Conservation (phyloP, 2,329 filamentous ascomycete genomes). For the Fusarium staphyleae region DNA sequence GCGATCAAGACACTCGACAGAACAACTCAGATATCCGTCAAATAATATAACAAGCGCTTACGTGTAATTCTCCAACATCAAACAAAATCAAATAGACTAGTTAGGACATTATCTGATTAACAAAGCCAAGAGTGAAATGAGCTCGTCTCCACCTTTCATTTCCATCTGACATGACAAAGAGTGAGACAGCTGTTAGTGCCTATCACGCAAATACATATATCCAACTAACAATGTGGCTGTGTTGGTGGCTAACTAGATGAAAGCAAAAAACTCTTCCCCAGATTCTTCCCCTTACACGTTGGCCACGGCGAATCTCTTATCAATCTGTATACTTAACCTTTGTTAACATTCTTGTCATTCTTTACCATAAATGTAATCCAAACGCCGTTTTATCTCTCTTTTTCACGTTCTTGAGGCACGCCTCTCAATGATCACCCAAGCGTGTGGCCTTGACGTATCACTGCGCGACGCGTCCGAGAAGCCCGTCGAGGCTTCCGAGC, state of each 20-base stretch:
- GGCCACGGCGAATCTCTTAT: constrained; percentile 3
- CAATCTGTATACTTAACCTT: constrained; percentile 8
- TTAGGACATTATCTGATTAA: too few species aligned
- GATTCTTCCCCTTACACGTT: constrained; percentile 4
- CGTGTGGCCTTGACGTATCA: not conserved
- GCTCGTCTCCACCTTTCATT: too few species aligned
- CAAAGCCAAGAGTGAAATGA: too few species aligned
- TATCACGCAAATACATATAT: too few species aligned
- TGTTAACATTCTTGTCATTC: constrained; percentile 33
- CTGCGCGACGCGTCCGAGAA: constrained; percentile 1
- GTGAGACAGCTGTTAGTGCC: too few species aligned
- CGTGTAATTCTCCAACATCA: too few species aligned
- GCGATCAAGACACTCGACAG: too few species aligned
- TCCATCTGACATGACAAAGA: too few species aligned
- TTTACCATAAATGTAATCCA: constrained; percentile 33
- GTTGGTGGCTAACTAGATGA: constrained; percentile 6
- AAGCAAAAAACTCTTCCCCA: constrained; percentile 16
- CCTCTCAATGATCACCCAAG: constrained; percentile 17
- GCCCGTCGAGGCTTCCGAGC: not conserved
- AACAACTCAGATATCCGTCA: too few species aligned
- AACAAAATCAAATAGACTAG: too few species aligned
- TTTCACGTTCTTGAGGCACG: not conserved
- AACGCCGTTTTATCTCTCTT: not conserved
- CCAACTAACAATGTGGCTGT: constrained; percentile 14
- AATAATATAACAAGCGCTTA: too few species aligned